phyloP scores from a whole-genome alignment of 202 grass and related monocot species.

The Schoenoplectus triqueter region DNA sequence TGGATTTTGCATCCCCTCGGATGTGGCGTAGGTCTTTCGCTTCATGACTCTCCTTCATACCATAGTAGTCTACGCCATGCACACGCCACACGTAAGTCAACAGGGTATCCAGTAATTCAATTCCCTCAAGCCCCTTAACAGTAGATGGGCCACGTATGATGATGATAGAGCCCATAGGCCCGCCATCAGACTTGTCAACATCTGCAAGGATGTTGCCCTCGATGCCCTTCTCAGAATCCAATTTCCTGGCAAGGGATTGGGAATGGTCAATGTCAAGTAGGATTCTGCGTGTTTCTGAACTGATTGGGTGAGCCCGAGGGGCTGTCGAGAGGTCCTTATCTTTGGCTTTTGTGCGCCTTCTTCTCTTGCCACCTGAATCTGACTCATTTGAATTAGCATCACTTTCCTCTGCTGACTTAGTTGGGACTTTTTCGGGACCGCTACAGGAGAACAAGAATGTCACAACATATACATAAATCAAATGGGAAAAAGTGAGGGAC shows the following conservation, averaged over 20 bases:
- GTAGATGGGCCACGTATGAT: slow-evolving; percentile 90
- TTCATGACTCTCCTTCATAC: slow-evolving; percentile 71
- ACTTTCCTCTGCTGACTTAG: slow-evolving; percentile 59
- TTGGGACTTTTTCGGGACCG: slow-evolving; percentile 71
- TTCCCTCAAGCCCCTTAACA: slow-evolving; percentile 94
- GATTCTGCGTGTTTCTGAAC: slow-evolving; percentile 69
- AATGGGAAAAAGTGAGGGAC: background rate
- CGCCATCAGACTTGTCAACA: slow-evolving; percentile 86
- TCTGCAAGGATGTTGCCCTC: slow-evolving; percentile 69
- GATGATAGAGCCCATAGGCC: slow-evolving; percentile 94
- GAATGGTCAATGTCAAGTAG: slow-evolving; percentile 84
- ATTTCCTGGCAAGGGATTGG: slow-evolving; percentile 66
- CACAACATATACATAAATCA: slow-evolving; percentile 37
- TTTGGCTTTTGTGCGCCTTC: slow-evolving; percentile 68
- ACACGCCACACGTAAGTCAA: slow-evolving; percentile 94
- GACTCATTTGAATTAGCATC: slow-evolving; percentile 92
- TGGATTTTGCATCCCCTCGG: slow-evolving; percentile 73
- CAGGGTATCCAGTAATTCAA: slow-evolving; percentile 88
- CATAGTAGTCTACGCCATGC: slow-evolving; percentile 98
- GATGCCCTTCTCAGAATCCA: slow-evolving; percentile 88
- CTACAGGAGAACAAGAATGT: slow-evolving; percentile 50
- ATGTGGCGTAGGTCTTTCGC: slow-evolving; percentile 79
- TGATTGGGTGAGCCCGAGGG: slow-evolving; percentile 72
- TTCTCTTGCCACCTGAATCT: slow-evolving; percentile 73
- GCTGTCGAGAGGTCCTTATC: slow-evolving; percentile 71